phyloP scores from a whole-genome alignment of 306 rosid genomes.

The Astragalus membranaceus region DNA sequence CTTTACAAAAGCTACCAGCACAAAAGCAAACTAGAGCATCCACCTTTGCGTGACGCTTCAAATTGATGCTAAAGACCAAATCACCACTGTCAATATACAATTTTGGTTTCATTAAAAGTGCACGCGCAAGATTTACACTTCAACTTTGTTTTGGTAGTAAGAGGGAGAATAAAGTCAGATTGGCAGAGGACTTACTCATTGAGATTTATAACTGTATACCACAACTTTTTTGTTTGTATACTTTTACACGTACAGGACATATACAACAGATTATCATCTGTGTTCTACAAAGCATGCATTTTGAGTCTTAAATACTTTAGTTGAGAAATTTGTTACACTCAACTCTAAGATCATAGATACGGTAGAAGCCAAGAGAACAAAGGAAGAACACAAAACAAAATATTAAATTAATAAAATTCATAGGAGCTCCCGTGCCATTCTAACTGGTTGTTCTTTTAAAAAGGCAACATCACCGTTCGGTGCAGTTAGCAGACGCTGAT shows the following conservation, averaged over 20 bases:
- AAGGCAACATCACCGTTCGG: slow-evolving; percentile 59
- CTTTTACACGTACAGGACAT: slow-evolving; percentile 13
- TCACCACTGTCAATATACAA: not conserved
- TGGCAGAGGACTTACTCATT: not conserved
- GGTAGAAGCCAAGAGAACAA: slow-evolving; percentile 33
- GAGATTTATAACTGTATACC: slow-evolving; percentile 8
- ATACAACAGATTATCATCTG: slow-evolving; percentile 26
- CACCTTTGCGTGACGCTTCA: slow-evolving; percentile 22
- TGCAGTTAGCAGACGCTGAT: slow-evolving; percentile 55
- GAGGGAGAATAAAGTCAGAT: not conserved
- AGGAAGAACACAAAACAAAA: slow-evolving; percentile 4
- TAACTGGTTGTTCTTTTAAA: slow-evolving; percentile 64
- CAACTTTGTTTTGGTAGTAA: not conserved
- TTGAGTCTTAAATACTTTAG: slow-evolving; percentile 8
- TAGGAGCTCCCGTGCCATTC: slow-evolving; percentile 55
- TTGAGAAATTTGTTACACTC: slow-evolving; percentile 24
- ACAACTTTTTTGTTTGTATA: not conserved
- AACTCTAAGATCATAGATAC: slow-evolving; percentile 21
- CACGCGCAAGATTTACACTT: not conserved
- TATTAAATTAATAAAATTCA: slow-evolving; percentile 26
- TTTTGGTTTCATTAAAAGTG: not conserved
- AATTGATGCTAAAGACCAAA: not conserved
- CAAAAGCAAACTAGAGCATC: slow-evolving; percentile 27
- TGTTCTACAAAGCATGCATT: slow-evolving; percentile 22
- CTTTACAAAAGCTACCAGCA: slow-evolving; percentile 5